Conservation (phyloP, 441 rosid genomes). For the Brassica balearica region DNA sequence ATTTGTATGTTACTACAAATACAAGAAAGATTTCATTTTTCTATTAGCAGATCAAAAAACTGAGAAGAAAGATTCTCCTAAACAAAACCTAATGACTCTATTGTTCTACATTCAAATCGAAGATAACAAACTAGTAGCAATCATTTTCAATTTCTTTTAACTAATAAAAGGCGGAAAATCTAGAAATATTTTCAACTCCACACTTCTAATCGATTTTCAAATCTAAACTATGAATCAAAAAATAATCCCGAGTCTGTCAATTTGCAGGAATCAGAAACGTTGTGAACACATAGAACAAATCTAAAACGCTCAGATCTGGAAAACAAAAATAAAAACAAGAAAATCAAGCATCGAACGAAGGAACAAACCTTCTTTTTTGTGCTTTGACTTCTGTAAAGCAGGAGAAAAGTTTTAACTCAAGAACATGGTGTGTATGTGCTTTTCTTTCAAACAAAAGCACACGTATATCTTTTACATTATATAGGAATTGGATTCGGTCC, state of each 20-base stretch:
- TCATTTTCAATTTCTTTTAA: not conserved
- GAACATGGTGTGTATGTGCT: constrained; percentile 37
- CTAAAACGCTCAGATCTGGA: constrained; percentile 37
- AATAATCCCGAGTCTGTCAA: not conserved
- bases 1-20: not conserved
- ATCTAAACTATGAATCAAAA: not conserved
- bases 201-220: constrained; percentile 2
- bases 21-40: not conserved
- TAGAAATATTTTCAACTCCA: not conserved
- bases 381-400: constrained; percentile 39
- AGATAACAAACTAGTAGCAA: constrained; percentile 13
- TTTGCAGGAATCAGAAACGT: constrained; percentile 9
- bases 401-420: constrained; percentile 36
- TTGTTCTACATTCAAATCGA: not conserved
- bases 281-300: constrained; percentile 13
- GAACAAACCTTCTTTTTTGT: constrained; percentile 31
- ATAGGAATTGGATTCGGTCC: constrained; percentile 42
- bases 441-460: constrained; percentile 37
- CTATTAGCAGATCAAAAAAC: constrained; percentile 3
- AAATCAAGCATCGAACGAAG: not conserved
- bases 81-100: constrained; percentile 20
- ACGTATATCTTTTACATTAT: constrained; percentile 18
- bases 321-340: not conserved
- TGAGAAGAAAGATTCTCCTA: not conserved
- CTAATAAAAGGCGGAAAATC: constrained; percentile 5